Base-by-base conservation (phyloP, 2,329 filamentous ascomycete species). In the Colletotrichum trifolii region DNA sequence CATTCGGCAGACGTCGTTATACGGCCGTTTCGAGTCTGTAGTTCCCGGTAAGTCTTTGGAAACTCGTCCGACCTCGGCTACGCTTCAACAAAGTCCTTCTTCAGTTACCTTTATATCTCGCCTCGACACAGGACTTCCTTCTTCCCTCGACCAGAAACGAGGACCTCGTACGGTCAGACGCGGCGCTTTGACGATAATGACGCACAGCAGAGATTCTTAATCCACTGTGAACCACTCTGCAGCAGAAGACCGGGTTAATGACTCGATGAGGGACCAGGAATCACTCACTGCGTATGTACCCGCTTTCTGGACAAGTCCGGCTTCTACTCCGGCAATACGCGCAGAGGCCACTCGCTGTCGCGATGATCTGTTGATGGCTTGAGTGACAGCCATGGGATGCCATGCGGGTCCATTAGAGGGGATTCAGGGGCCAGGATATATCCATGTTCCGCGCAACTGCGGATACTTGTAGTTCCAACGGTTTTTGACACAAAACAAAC, bases 181-280 rank as follows among this genome's bases (percentile, higher is more conserved):
- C 9, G 4, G 8, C 8, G 8, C 17, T 45, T 47, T 57, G 47
- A 48, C 58, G 46, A 62, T 47, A 56, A 62, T 57, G 47, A 57
- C 40, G 58, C 58, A 38, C 40, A 62, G 52, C 25, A 17, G 34
- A 15, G 4, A 42, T 36, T 38, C 13, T 17, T 13, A 35, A 43
- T 35, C 58, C 47, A 53, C 53, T 11, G 9, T 17, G 6, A 42
- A n/a, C 25, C 40, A 15, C 4, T 9, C 36, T 11, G 39, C 42
- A 33, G 17, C 40, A 35, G 3, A 36, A 48, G 47, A 13, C 63
- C 63, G 58, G 58, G 63, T 57, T 57, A 17, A 35, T 57, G 63
- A 57, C 63, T 66, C 63, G 34, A 25, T 0, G 12, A 25, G 36
- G 42, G 9, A 8, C 39, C 47, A 34, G 25, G 3, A 25, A 25